Evolutionary conservation across 345 rosid genomes (phyloP).

Genomic region (Brassica carinata): DNA sequence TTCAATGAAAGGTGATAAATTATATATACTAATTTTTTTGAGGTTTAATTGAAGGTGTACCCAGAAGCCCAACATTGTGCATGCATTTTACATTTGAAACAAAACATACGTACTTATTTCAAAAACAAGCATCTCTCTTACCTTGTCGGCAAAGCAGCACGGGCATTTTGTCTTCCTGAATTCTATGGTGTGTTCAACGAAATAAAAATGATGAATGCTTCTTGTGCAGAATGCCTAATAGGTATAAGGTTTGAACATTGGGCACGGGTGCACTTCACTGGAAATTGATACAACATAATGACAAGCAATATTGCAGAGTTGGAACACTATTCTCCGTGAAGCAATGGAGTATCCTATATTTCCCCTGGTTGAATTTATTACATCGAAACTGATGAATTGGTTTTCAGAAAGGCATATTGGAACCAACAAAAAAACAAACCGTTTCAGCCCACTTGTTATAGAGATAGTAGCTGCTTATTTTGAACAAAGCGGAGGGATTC

Average conservation of each 20-base stretch:
- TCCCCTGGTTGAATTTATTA: background rate
- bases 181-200: background rate
- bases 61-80: background rate
- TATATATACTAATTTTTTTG: no score
- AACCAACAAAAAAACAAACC: background rate
- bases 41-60: background rate
- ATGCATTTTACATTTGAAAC: background rate
- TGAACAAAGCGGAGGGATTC: background rate
- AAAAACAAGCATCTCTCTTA: background rate
- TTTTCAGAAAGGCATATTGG: background rate
- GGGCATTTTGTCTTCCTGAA: background rate
- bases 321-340: background rate
- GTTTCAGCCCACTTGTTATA: background rate
- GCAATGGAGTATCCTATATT: background rate
- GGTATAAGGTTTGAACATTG: background rate
- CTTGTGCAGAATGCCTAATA: background rate
- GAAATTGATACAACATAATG: background rate
- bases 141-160: background rate
- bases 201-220: background rate
- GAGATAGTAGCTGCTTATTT: background rate
- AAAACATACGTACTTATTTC: background rate
- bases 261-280: background rate
- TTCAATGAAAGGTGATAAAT: no score
- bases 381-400: background rate
- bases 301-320: background rate